Percentiles rank a stretch among this genome's conserved stretches.
Evolutionary conservation across 116 monocot genomes (phyloP).

Genomic region (Dioscorea cayenensis): DNA sequence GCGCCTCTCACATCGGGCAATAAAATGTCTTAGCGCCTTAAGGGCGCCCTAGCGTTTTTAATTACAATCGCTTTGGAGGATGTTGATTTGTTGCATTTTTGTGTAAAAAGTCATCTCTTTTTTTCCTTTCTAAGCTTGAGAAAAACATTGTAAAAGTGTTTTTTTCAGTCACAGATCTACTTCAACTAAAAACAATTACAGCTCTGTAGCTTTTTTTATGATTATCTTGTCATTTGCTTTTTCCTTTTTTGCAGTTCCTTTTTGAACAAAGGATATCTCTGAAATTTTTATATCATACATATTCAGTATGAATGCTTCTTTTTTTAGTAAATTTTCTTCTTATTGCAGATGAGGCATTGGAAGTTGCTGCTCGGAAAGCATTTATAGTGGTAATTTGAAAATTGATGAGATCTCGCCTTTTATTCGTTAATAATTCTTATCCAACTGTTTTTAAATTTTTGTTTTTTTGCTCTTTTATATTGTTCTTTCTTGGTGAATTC

Average conservation of each 20-base stretch:
- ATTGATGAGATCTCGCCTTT: background rate
- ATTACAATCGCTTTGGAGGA: too few species aligned
- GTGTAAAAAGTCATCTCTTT: too few species aligned
- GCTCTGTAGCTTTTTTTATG: too few species aligned
- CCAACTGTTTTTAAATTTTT: background rate
- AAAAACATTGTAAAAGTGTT: too few species aligned
- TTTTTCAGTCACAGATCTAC: too few species aligned
- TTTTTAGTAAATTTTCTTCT: constrained; percentile 9
- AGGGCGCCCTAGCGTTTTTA: too few species aligned
- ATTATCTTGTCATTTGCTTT: background rate
- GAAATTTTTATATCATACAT: background rate
- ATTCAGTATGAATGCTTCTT: background rate
- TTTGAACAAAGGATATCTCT: background rate
- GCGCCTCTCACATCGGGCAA: too few species aligned
- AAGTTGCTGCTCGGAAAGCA: constrained; percentile 39
- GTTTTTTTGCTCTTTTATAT: background rate
- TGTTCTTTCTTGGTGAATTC: too few species aligned
- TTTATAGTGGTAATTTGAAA: constrained; percentile 51
- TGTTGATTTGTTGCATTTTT: too few species aligned
- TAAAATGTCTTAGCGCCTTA: too few species aligned
- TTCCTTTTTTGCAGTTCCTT: background rate
- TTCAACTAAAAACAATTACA: too few species aligned
- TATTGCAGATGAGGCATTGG: constrained; percentile 65
- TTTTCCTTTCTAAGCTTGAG: too few species aligned
- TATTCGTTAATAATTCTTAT: background rate